Evolutionary conservation across 768 basidiomycete genomes (phyloP).

Genomic region (Leccinum sublutescens): DNA sequence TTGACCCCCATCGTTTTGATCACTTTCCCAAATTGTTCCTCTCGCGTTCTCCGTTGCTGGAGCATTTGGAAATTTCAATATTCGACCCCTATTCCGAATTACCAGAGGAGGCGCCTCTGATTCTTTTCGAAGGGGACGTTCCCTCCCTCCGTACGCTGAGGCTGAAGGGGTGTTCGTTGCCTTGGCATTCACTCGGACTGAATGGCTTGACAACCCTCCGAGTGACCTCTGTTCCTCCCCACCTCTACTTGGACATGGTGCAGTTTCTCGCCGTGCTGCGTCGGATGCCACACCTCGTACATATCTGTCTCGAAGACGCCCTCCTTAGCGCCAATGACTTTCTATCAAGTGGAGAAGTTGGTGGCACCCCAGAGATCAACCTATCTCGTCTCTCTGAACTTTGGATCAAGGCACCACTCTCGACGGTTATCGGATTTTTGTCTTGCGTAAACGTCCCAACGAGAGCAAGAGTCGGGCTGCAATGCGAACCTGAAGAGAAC

Average conservation of each 20-base stretch:
- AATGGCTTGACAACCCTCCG: conserved; percentile 35
- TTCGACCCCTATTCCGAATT: not conserved
- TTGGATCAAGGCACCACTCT: not conserved
- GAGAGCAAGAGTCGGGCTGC: not conserved
- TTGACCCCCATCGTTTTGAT: not conserved
- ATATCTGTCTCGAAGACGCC: conserved; percentile 33
- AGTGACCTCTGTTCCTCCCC: conserved; percentile 23
- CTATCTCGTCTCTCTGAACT: conserved; percentile 8
- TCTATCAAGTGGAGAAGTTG: not conserved
- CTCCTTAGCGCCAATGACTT: conserved; percentile 15
- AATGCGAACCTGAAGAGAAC: no score
- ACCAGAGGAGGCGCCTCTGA: not conserved
- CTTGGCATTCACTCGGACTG: not conserved
- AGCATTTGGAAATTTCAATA: not conserved
- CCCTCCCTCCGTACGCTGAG: conserved; percentile 3
- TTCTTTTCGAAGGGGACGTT: not conserved
- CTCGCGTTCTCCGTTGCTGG: not conserved
- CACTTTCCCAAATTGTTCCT: not conserved
- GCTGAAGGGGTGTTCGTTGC: not conserved
- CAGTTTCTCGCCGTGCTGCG: conserved; percentile 34
- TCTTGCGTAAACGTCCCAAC: conserved; percentile 5
- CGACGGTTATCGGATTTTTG: not conserved
- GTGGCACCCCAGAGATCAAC: not conserved
- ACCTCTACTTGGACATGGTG: conserved; percentile 24
- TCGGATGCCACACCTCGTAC: conserved; percentile 33